Base-by-base conservation (phyloP, 768 basidiomycete genomes). In the Hypholoma fasciculare region DNA sequence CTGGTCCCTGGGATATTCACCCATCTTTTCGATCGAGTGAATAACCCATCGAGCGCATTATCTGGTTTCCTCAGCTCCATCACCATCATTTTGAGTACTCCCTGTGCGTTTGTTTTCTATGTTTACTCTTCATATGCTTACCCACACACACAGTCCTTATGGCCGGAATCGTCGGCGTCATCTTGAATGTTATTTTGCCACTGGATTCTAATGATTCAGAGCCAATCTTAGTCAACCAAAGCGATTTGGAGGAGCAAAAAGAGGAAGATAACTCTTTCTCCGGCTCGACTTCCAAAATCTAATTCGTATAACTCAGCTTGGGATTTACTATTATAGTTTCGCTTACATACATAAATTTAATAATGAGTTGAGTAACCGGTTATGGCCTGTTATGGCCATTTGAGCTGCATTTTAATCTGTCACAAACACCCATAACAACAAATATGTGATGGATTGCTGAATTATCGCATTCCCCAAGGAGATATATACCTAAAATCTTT, bases 41-140 rank as follows among this genome's bases (percentile, higher is more conserved):
- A 67, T 0, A 72, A 78, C 53, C 75, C 82, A 7, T 82, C 67
- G 57, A 73, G 69, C n/a, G 87, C 84, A 0, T 71, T 92, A 19
- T 71, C 79, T 58, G 89, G 90, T 1, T 74, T 93, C 46, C 82
- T 94, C 54, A 76, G 84, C 64, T 87, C 88, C 4, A 90, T 93
- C 58, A 87, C 87, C 26, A 93, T 94, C 66, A 73, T 93, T 39
- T 69, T 93, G 59, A 86, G 83, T 59, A 92, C 90, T 1, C 92
- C 90, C 19, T 93, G 90, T 90, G 70, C 77, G 87, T 66, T 27
- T 38, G 4, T 60, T 56, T 49, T 30, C 19, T 7, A 50, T 20
- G 40, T 38, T n/a, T 27, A n/a, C 34, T 38, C 4, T 37, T 14
- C 34, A 7, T 26, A 20, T 7, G 49, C 16, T 54, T 23, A 23